A percentile compares a stretch with the other conserved stretches of the same genome.
Evolutionary conservation across 208 protist species (phyloP).

Genomic region (Trypanosoma cruzi): DNA sequence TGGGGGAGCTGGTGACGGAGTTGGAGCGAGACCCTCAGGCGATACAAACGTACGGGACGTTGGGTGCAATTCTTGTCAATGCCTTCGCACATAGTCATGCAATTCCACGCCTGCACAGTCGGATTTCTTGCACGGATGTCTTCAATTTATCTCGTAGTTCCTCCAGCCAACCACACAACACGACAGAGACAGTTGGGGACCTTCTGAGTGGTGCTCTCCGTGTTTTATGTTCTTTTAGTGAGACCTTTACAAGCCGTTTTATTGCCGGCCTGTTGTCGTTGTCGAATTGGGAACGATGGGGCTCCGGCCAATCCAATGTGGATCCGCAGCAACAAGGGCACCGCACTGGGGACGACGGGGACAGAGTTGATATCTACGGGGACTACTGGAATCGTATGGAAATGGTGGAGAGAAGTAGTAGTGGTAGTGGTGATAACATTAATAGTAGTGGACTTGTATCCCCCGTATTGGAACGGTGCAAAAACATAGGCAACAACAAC

Average conservation of each 20-base stretch:
- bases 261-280: constrained; percentile 54
- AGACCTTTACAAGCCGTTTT: constrained; percentile 48
- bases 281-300: constrained; percentile 26
- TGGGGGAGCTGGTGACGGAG: constrained; percentile 24
- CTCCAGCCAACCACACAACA: background rate
- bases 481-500: background rate
- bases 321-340: background rate
- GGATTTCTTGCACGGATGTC: background rate
- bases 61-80: constrained; percentile 50
- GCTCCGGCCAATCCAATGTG: background rate
- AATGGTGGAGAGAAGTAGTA: background rate
- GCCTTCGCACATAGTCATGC: constrained; percentile 42
- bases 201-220: constrained; percentile 30
- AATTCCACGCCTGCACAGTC: constrained; percentile 36
- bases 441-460: background rate
- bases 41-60: constrained; percentile 38
- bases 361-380: constrained; percentile 18
- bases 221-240: constrained; percentile 40
- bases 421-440: constrained; percentile 3
- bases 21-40: constrained; percentile 49
- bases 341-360: background rate
- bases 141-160: constrained; percentile 2
- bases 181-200: background rate
- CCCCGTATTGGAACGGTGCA: background rate
- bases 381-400: constrained; percentile 27